Base-by-base conservation (phyloP, 2,329 filamentous ascomycete species). In the Beauveria varroae region DNA sequence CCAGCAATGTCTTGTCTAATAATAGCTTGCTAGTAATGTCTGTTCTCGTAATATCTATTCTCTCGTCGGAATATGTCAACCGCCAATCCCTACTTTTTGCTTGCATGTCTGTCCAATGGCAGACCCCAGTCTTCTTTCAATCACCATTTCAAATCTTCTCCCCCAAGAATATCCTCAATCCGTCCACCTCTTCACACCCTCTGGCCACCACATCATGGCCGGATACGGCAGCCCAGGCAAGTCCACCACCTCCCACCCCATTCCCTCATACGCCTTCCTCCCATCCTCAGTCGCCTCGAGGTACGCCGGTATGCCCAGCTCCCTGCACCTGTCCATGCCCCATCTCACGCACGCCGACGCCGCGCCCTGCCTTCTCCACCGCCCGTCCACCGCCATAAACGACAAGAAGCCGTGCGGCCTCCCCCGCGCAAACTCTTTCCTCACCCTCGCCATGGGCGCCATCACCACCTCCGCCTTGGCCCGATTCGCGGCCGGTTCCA, bases 141-240 rank as follows among this genome's bases (percentile, higher is more conserved):
- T 18, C 20, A 37, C n/a, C 3, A n/a, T 20, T 14, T 3, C 37
- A 20, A 12, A 44, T 14, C 52, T 18, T 10, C n/a, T 8, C 24
- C 10, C 43, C 3, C 12, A n/a, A 6, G 2, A 37, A 37, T 14
- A 6, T 5, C 52, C 22, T 18, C 24, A 55, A 8, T 57, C 55
- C 22, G 30, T 10, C 59, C 59, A 61, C 44, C 44, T 26, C 46
- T 57, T 37, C 44, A 61, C 52, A 20, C 59, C 59, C 52, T 61
- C 59, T 3, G 59, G 59, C 59, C 59, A 61, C 59, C 59, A 61
- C 53, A 61, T 57, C 59, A 61, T 61, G 34, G 52, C 24, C 16
- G 59, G 59, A 41, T 50, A 61, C 52, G 9, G 6, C 28, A 24
- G 10, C 18, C 16, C 43, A 6, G 24, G 55, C 22, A 41, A 18